Base-by-base conservation (phyloP, 202 grass and related monocot genomes). In the Elaeis oleifera region DNA sequence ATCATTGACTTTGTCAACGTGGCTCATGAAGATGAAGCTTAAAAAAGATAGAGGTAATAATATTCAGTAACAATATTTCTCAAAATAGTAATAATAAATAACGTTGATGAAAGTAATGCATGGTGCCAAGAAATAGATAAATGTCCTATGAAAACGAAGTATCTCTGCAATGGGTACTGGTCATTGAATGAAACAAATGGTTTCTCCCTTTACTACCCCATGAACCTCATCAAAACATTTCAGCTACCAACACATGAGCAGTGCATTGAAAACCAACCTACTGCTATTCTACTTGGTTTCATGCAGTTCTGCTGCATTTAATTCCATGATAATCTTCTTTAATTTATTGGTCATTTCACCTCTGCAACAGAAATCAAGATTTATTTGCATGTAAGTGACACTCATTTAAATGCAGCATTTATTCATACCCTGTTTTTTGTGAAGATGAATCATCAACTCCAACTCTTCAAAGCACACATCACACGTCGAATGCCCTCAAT, bases 401-500 rank as follows among this genome's bases (percentile, higher is more conserved):
- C 26, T 16, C 23, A 67, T 53, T 21, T 67, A 67, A 67, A 67
- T 67, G 64, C 64, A 21, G 64, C 64, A 67, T 67, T 67, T 29
- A 67, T 36, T 24, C 51, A 50, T 26, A 14, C 7, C 25, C 64
- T 17, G 21, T 24, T 54, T 54, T 19, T 6, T 53, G 16, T 49
- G 50, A 67, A 24, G n/a, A 31, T 32, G 6, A n/a, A 8, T 18
- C 50, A 67, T 51, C 51, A 16, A 31, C 64, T 18, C 13, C n/a
- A 31, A 5, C 4, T 32, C 26, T 54, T 23, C 4, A 64, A 15
- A 64, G 61, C 20, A 54, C 19, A 54, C 36, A 50, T 64, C 29
- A 28, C 29, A 49, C 5, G 5, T 6, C 2, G 48, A 18, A 52
- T 50, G 60, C 60, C 5, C 32, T 49, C 22, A 20, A 6, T 5